Conservation (phyloP, 768 basidiomycete genomes). For the Trametes sanguinea region DNA sequence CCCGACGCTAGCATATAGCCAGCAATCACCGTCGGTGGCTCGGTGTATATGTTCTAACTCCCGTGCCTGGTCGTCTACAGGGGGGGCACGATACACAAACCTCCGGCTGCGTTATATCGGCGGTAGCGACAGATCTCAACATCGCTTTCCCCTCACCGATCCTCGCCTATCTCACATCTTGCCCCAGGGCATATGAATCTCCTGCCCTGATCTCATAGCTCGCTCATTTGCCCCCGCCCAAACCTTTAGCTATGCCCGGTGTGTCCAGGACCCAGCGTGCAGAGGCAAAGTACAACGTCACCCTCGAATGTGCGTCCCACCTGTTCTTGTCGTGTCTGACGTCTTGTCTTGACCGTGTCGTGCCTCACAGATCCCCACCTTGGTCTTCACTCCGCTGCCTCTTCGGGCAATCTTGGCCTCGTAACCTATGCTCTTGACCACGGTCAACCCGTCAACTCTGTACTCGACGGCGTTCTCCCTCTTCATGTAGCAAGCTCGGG, state of each 20-base stretch:
- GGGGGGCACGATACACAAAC: neutral
- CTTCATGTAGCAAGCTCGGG: constrained; percentile 93
- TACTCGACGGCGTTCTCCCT: constrained; percentile 94
- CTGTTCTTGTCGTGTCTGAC: neutral
- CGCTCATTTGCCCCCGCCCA: neutral
- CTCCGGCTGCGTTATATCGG: constrained; percentile 7
- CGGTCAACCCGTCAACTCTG: constrained; percentile 95
- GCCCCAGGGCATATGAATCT: constrained; percentile 10
- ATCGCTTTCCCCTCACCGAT: constrained; percentile 2
- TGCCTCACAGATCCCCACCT: constrained; percentile 65
- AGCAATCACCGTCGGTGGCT: neutral
- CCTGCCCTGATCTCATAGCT: neutral
- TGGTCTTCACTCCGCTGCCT: constrained; percentile 75
- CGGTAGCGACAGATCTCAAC: constrained; percentile 17
- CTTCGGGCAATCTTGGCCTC: constrained; percentile 86
- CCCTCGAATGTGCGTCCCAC: constrained; percentile 48
- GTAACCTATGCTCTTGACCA: constrained; percentile 91
- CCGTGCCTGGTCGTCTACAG: constrained; percentile 2
- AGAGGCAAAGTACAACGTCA: constrained; percentile 54
- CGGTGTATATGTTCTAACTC: neutral
- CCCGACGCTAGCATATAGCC: neutral
- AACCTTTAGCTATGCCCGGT: constrained; percentile 35
- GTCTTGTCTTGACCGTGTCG: neutral
- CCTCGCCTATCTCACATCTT: constrained; percentile 14
- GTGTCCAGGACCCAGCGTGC: constrained; percentile 41